Evolutionary conservation across 139 green algal genomes (phyloP).

Genomic region (Edaphochlamys debaryana): DNA sequence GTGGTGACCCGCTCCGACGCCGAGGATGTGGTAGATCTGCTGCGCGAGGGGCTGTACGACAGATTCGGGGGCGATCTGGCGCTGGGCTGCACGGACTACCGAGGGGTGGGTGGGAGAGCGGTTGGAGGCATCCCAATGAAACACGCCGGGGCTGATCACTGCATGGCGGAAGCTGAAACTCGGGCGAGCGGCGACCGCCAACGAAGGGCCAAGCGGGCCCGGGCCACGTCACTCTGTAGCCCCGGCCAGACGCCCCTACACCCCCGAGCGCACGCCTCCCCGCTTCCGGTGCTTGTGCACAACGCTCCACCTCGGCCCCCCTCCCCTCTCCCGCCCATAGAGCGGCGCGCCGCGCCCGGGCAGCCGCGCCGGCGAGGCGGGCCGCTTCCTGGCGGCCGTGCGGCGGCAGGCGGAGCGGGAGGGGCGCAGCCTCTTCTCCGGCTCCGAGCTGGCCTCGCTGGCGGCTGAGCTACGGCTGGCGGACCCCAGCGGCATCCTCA

Average conservation of each 20-base stretch:
- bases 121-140: too few species aligned
- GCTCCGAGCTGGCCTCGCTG: conserved; percentile 67
- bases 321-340: too few species aligned
- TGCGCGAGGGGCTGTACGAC: conserved; percentile 74
- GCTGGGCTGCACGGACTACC: conserved; percentile 58
- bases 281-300: too few species aligned
- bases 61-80: conserved; percentile 47
- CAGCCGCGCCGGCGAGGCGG: conserved; percentile 67
- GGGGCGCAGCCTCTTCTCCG: conserved; percentile 54
- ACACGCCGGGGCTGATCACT: too few species aligned
- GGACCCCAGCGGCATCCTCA: conserved; percentile 70
- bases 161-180: too few species aligned
- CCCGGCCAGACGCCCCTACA: too few species aligned
- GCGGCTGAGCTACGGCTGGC: conserved; percentile 66
- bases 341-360: too few species aligned
- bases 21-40: conserved; percentile 56
- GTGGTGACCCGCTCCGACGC: conserved; percentile 79
- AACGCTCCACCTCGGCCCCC: too few species aligned
- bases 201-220: too few species aligned
- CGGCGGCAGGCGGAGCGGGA: conserved; percentile 45
- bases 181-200: too few species aligned
- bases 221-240: too few species aligned
- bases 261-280: too few species aligned
- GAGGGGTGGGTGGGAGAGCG: background rate
- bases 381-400: conserved; percentile 73